phyloP scores from a whole-genome alignment of 208 protist genomes.

The Wallacemonas sp. region DNA sequence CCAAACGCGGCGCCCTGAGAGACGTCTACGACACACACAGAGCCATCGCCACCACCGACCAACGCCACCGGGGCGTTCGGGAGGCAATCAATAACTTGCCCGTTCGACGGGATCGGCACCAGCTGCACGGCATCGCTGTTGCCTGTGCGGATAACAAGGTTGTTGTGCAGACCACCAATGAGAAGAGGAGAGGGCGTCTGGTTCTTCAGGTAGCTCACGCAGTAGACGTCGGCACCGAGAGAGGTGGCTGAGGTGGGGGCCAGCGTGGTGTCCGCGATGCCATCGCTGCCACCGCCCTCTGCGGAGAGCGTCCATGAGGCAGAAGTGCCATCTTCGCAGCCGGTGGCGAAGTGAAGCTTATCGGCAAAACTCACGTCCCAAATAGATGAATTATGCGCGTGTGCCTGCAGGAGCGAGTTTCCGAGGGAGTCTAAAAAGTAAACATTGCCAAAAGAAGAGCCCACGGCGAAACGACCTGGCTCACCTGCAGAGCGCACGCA shows the following conservation, averaged over 20 bases:
- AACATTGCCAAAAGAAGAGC: conserved; percentile 76
- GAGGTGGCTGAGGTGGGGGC: conserved; percentile 48
- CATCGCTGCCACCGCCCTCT: conserved; percentile 14
- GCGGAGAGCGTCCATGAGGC: conserved; percentile 57
- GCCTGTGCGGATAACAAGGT: conserved; percentile 52
- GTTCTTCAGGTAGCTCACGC: conserved; percentile 63
- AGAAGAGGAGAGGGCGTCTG: conserved; percentile 45
- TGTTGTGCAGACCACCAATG: conserved; percentile 73
- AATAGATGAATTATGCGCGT: conserved; percentile 75
- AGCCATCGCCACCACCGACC: conserved; percentile 78
- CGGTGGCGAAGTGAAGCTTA: conserved; percentile 72
- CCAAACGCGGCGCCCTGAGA: conserved; percentile 20
- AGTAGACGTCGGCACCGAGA: conserved; percentile 77
- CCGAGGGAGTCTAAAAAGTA: conserved; percentile 83
- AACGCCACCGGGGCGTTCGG: conserved; percentile 41
- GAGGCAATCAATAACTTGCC: conserved; percentile 71
- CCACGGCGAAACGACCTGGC: conserved; percentile 68
- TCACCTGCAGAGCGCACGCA: conserved; percentile 64
- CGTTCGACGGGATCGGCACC: conserved; percentile 57
- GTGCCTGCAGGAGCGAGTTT: conserved; percentile 79
- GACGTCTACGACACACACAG: conserved; percentile 61
- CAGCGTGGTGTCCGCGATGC: conserved; percentile 32
- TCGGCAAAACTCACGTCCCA: conserved; percentile 79
- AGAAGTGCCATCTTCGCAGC: conserved; percentile 72
- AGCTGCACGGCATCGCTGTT: conserved; percentile 36